Evolutionary conservation across 495 filamentous ascomycete genomes (phyloP), one percentile per base, ranked within the genome.

Genomic region (Penicillium argentinense): DNA sequence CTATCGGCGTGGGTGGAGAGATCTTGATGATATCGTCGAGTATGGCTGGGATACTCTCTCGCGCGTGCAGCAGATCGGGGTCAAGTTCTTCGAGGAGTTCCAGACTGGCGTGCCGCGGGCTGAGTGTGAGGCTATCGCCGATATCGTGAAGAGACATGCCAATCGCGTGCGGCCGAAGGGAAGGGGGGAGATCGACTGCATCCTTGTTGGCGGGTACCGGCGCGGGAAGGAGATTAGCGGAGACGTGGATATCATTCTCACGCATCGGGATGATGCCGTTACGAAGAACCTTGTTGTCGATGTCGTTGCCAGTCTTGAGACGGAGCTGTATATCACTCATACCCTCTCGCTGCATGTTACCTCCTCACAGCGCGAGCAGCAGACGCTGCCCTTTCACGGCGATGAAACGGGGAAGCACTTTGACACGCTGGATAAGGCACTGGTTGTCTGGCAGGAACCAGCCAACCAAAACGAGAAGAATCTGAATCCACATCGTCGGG

Each of bases 51-150:
- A 74, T 27, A 66, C 53, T 1, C 73, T 97, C 0, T 84, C 74
- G 0, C 79, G 91, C 12, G 86, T 87, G 2, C 91, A 95, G 63
- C 91, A 97, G 60, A 95, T 98, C 36, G 93, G 93, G 1, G 64
- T 97, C n/a, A 97, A 97, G 60, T 97, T 84, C 62, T 96, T 91
- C 61, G 88, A 95, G 34, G 93, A 97, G 42, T 86, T 98, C 33
- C 73, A 79, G 25, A 62, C 73, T 16, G 78, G 77, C 24, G 87
- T 98, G 13, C 77, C 90, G 1, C 77, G 91, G 2, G 34, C 42
- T 0, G 92, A 98, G 57, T 84, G 89, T 3, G 85, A 89, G 54
- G 45, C 58, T 1, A 96, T 97, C 46, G 80, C 75, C 0, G 47
- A 56, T 3, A 71, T 73, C 7, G 74, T 97, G 27, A 72, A 78